Conservation (phyloP, 2,329 filamentous ascomycete genomes). For the Aspergillus costaricaensis region DNA sequence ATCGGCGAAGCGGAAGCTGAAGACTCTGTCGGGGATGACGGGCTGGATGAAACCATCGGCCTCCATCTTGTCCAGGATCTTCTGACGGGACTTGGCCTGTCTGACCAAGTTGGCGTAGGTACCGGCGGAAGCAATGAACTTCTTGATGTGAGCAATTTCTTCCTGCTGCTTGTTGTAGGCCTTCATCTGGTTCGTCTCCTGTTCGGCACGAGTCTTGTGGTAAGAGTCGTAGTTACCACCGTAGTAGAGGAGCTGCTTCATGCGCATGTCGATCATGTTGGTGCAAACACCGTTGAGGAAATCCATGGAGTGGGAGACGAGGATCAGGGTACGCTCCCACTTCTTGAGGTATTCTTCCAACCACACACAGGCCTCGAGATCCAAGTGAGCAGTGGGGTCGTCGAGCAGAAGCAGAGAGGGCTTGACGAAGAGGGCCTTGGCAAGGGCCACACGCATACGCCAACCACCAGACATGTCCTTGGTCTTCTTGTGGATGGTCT, state of each 20-base stretch:
- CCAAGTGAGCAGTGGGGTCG: constrained; percentile 98
- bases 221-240: constrained; percentile 99
- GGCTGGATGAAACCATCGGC: constrained; percentile 97
- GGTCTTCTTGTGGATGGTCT: constrained; percentile 97
- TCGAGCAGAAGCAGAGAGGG: constrained; percentile 93
- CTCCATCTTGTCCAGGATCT: constrained; percentile 99
- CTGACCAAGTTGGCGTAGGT: constrained; percentile 99
- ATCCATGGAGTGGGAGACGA: constrained; percentile 97
- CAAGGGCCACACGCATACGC: constrained; percentile 98
- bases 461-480: constrained; percentile 99
- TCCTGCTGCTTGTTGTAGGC: constrained; percentile 99
- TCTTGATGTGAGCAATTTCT: constrained; percentile 99
- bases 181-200: constrained; percentile 98
- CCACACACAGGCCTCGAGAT: constrained; percentile 99
- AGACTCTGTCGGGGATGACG: constrained; percentile 79
- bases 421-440: constrained; percentile 97
- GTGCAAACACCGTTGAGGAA: constrained; percentile 99
- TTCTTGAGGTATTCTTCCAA: constrained; percentile 99
- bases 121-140: constrained; percentile 99
- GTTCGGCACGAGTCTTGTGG: constrained; percentile 88
- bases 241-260: constrained; percentile 88
- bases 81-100: constrained; percentile 98
- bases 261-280: constrained; percentile 98
- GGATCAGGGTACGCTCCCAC: constrained; percentile 94
- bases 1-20: constrained; percentile 97